phyloP scores from a whole-genome alignment of 805 yeast genomes.

The Candida vaughaniae region DNA sequence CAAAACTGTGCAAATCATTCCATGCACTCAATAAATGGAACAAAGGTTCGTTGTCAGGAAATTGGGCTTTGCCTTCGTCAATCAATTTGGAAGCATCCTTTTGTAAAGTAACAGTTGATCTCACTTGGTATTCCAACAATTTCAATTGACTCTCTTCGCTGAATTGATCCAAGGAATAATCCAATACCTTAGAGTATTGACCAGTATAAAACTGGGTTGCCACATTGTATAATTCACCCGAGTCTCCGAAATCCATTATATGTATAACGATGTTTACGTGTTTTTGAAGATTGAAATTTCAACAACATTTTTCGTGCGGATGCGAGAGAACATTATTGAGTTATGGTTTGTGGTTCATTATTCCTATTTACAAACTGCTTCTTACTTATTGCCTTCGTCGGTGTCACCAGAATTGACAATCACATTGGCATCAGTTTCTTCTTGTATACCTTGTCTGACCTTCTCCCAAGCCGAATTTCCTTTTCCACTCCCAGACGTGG shows the following conservation, averaged over 20 bases:
- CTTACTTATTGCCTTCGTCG: too few species aligned
- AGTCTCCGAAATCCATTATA: constrained; percentile 41
- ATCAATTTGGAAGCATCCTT: constrained; percentile 40
- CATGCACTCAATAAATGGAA: constrained; percentile 42
- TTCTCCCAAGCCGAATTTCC: constrained; percentile 5
- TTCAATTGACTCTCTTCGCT: constrained; percentile 35
- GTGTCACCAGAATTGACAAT: too few species aligned
- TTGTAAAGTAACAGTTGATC: constrained; percentile 37
- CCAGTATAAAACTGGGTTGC: constrained; percentile 63
- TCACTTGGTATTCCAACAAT: constrained; percentile 40
- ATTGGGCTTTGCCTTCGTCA: constrained; percentile 31
- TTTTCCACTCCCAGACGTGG: background rate
- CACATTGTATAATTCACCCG: constrained; percentile 53
- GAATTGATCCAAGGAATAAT: constrained; percentile 38
- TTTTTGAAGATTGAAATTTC: too few species aligned
- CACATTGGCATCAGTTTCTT: too few species aligned
- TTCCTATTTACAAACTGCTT: too few species aligned
- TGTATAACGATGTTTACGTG: constrained; percentile 1
- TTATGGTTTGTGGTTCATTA: too few species aligned
- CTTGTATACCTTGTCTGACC: constrained; percentile 7
- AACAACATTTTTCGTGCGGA: too few species aligned
- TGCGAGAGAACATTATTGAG: too few species aligned
- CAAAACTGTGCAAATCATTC: constrained; percentile 43
- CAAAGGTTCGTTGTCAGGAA: constrained; percentile 33
- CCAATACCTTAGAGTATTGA: constrained; percentile 47